Evolutionary conservation across 441 rosid species (phyloP), one percentile per base, ranked within the genome.

Genomic region (Raphanus hybrid): DNA sequence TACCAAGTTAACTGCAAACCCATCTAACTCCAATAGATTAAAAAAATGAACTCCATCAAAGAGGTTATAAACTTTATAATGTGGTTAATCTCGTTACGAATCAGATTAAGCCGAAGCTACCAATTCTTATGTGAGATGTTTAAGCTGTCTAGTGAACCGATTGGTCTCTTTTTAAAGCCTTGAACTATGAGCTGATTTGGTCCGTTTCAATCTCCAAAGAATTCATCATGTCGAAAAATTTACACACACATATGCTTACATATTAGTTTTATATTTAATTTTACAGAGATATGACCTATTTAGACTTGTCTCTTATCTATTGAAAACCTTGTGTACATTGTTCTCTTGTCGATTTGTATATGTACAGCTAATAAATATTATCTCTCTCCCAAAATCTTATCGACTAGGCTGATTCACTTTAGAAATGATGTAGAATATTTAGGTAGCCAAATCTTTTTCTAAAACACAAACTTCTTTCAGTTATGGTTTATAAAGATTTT

Each of bases 151-250:
- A 35, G 41, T 74, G 70, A 64, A 64, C 70, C 9, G 26, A 23
- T 73, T 62, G 20, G 8, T 73, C 16, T 54, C 9, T 39, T 7
- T 34, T 3, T 35, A 3, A 73, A 12, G 20, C 9, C 14, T 66
- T 48, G 6, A 69, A 39, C 32, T 14, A 69, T 70, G 45, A 76
- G 52, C 70, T 64, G 80, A 64, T 70, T 37, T 62, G 35, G 59
- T 55, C 50, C 35, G 37, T 54, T 70, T 64, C 29, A 64, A 12
- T 64, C 7, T 55, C 54, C 14, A 45, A 64, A 29, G 54, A 37
- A 64, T 63, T 39, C 50, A 70, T 41, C 27, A 55, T 70, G 58
- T 41, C 54, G 20, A 59, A 29, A 70, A 41, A 37, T 62, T 61
- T 43, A 43, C 14, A 11, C 50, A 11, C 14, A 43, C 50, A 43